A percentile compares a stretch with the other conserved stretches of the same genome.
These are phyloP conservation scores for Acanthamoeba lugdunensis DNA, from an alignment of 208 protist genomes.

Conservation along the genomic window DNA sequence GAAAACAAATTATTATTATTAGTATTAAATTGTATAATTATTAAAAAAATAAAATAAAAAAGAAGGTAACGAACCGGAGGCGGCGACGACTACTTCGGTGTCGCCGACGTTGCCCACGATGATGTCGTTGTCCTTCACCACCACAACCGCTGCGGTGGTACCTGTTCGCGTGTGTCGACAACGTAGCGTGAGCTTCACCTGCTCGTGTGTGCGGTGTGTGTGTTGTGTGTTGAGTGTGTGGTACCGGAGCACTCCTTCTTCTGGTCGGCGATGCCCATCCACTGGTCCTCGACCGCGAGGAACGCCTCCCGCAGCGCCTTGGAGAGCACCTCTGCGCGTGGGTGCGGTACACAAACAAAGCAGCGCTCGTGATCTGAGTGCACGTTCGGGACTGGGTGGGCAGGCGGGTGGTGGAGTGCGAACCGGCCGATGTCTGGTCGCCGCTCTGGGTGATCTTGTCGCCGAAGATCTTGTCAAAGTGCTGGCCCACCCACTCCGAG, in stretches of 20 bases:
- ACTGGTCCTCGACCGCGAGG: conserved; percentile 6
- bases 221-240: too few relatives aligned
- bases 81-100: conserved; percentile 29
- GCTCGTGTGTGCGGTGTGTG: not conserved
- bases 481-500: conserved; percentile 36
- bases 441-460: not conserved
- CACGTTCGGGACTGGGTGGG: not conserved
- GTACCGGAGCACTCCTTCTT: conserved; percentile 58
- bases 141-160: conserved; percentile 58
- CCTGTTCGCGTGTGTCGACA: not conserved
- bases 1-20: too few relatives aligned
- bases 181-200: too few relatives aligned
- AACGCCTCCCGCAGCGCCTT: conserved; percentile 40
- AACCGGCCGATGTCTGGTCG: not conserved
- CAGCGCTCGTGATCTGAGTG: not conserved
- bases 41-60: too few relatives aligned
- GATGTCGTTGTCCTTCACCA: conserved; percentile 66
- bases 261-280: conserved; percentile 23
- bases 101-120: conserved; percentile 58
- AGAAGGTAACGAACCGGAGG: not conserved
- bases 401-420: not conserved
- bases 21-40: too few relatives aligned
- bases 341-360: too few relatives aligned
- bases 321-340: not conserved
- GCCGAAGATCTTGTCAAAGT: conserved; percentile 10